Base-by-base conservation (phyloP, 345 rosid genomes). In the Schrenkiella parvula region DNA sequence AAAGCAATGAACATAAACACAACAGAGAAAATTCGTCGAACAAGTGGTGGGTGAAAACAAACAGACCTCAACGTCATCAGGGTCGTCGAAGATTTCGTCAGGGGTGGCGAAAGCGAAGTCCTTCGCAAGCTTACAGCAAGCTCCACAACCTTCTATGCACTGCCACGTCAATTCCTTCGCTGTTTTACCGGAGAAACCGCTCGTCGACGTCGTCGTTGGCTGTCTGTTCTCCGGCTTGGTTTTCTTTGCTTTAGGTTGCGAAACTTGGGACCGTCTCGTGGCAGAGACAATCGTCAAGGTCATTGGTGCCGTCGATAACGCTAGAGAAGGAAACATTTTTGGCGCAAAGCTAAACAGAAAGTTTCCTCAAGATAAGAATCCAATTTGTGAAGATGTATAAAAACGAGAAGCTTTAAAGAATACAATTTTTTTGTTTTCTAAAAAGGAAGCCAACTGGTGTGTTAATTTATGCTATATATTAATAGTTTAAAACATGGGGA, bases 61-160 rank as follows among this genome's bases (percentile, higher is more conserved):
- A 47, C 42, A 8, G 31, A 87, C 98, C 96, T 88, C 79, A 2
- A 88, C 13, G 14, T 87, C 98, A 2, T 50, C 43, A 13, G 90
- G 87, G 68, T 86, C 54, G 1, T 77, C 76, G 76, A 90, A 88
- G 73, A 90, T 86, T 70, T 92, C 96, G 64, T 90, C 96, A 8
- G 98, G 96, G 7, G 89, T 80, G 21, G 82, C 76, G 21, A 90
- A 90, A 61, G 84, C 75, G 11, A 93, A 90, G 44, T 86, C 97
- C 61, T 88, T 93, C n/a, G 76, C 93, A 19, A 93, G 72, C 83
- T 90, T 88, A 84, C 98, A 93, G 74, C 97, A 90, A 6, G 98
- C 96, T 23, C 97, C 97, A 47, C 97, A 90, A 2, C 84, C 78
- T 56, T 87, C 88, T 6, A 82, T 79, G 78, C 98, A 93, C 31